Conservation (phyloP, 163 green algal species). For the Chlamydomonas reinhardtii region DNA sequence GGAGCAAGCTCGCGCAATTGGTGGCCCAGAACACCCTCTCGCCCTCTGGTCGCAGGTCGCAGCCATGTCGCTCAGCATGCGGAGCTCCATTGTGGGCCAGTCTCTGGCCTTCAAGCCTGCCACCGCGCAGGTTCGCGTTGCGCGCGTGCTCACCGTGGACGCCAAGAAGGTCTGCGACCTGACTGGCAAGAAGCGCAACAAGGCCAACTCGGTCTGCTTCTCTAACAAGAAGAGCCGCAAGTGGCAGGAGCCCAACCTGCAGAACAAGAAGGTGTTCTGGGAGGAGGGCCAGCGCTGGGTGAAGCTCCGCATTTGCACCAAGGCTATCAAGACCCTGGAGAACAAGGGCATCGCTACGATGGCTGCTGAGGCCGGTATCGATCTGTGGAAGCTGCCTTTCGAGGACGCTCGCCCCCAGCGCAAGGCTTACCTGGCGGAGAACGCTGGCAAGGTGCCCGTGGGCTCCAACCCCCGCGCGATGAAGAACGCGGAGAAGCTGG, state of each 20-base stretch:
- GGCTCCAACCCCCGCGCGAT: slow-evolving; percentile 74
- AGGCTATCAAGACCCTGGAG: slow-evolving; percentile 89
- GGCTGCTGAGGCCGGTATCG: slow-evolving; percentile 92
- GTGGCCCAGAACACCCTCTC: neutral
- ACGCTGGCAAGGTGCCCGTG: slow-evolving; percentile 77
- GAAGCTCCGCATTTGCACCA: slow-evolving; percentile 76
- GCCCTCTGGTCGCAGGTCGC: slow-evolving; percentile 1
- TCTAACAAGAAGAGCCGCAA: slow-evolving; percentile 98
- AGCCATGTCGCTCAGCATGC: slow-evolving; percentile 49
- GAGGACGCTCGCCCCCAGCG: slow-evolving; percentile 83
- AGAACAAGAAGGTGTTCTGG: slow-evolving; percentile 92
- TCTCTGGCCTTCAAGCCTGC: slow-evolving; percentile 42
- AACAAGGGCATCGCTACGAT: slow-evolving; percentile 91
- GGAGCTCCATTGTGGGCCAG: slow-evolving; percentile 40
- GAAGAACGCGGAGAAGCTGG: slow-evolving; percentile 94
- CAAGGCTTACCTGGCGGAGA: slow-evolving; percentile 83
- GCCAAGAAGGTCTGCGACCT: slow-evolving; percentile 77
- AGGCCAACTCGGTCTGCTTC: slow-evolving; percentile 95
- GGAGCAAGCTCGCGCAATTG: neutral
- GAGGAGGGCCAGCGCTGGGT: slow-evolving; percentile 85
- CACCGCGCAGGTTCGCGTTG: slow-evolving; percentile 19
- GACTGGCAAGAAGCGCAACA: slow-evolving; percentile 92
- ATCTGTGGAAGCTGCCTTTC: slow-evolving; percentile 96
- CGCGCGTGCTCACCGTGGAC: slow-evolving; percentile 58
- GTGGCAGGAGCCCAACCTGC: slow-evolving; percentile 97